A percentile compares a stretch with the other conserved stretches of the same genome.
phyloP scores from a whole-genome alignment of 2,329 filamentous ascomycete genomes.

The Magnaporthiopsis rhizophila region DNA sequence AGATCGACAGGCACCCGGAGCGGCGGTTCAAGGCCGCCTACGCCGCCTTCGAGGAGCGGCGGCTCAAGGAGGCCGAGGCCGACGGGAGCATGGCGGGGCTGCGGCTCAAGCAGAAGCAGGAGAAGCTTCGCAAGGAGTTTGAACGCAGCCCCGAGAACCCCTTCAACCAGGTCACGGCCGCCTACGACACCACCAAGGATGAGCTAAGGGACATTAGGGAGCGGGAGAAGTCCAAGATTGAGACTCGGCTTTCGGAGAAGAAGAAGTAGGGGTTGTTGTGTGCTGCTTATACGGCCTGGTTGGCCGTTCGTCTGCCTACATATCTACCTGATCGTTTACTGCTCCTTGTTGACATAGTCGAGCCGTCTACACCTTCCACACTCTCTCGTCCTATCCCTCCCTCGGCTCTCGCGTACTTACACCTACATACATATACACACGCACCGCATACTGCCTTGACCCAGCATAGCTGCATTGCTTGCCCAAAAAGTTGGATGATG shows the following conservation, averaged over 20 bases:
- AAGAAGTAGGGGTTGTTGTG: slow-evolving; percentile 12
- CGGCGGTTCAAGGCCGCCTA: slow-evolving; percentile 80
- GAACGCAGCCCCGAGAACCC: slow-evolving; percentile 92
- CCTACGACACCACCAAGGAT: slow-evolving; percentile 70
- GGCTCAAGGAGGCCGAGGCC: slow-evolving; percentile 76
- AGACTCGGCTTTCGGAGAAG: slow-evolving; percentile 51
- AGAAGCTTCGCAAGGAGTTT: slow-evolving; percentile 83
- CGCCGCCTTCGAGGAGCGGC: slow-evolving; percentile 70
- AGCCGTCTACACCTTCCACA: background rate
- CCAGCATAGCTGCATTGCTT: no score
- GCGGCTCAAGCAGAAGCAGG: slow-evolving; percentile 74
- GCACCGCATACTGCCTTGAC: no score
- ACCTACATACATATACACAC: no score
- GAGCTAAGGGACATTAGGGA: slow-evolving; percentile 62
- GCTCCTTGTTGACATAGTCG: background rate
- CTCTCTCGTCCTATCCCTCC: background rate
- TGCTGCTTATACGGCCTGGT: background rate
- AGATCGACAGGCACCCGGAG: slow-evolving; percentile 86
- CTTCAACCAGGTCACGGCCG: slow-evolving; percentile 74
- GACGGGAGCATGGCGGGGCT: slow-evolving; percentile 68
- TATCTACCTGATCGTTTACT: background rate
- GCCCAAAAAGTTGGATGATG: no score
- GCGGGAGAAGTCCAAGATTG: slow-evolving; percentile 65
- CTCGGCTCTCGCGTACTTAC: background rate
- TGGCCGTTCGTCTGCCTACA: background rate